phyloP scores from a whole-genome alignment of 2,329 filamentous ascomycete genomes.

The Magnaporthales sp. region DNA sequence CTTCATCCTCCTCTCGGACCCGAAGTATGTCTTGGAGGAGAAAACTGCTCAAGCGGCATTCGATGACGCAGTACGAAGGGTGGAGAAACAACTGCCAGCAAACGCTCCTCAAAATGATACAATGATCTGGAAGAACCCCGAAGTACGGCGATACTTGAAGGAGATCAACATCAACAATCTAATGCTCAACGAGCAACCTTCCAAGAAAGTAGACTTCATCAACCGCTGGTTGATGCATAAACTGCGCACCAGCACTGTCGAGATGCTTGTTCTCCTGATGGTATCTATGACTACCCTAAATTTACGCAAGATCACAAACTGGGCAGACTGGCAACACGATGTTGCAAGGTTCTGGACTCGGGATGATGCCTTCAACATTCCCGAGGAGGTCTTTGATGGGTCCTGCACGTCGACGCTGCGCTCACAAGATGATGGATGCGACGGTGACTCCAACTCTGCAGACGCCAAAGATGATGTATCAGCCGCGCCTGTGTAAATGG shows the following conservation, averaged over 20 bases:
- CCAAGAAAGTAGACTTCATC: slow-evolving; percentile 35
- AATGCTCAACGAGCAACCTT: slow-evolving; percentile 24
- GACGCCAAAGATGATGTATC: not conserved
- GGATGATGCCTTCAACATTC: slow-evolving; percentile 17
- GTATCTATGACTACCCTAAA: too few species aligned
- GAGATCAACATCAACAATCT: slow-evolving; percentile 38
- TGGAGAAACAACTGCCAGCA: too few species aligned
- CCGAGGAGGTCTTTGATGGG: not conserved
- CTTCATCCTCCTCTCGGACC: too few species aligned
- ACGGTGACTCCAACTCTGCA: not conserved
- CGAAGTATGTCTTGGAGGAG: slow-evolving; percentile 30
- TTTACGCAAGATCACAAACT: too few species aligned
- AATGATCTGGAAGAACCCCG: not conserved
- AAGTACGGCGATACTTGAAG: slow-evolving; percentile 31
- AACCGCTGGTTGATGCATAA: slow-evolving; percentile 48
- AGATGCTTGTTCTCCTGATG: too few species aligned
- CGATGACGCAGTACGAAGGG: slow-evolving; percentile 20
- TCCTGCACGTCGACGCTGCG: not conserved
- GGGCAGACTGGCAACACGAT: too few species aligned
- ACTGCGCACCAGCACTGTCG: too few species aligned
- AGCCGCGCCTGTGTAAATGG: not conserved
- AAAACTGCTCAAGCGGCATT: slow-evolving; percentile 32
- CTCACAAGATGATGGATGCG: not conserved
- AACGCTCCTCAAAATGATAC: not conserved
- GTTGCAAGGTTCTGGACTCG: too few species aligned